Conservation (phyloP, 805 yeast genomes). For the Starmera amethionina region DNA sequence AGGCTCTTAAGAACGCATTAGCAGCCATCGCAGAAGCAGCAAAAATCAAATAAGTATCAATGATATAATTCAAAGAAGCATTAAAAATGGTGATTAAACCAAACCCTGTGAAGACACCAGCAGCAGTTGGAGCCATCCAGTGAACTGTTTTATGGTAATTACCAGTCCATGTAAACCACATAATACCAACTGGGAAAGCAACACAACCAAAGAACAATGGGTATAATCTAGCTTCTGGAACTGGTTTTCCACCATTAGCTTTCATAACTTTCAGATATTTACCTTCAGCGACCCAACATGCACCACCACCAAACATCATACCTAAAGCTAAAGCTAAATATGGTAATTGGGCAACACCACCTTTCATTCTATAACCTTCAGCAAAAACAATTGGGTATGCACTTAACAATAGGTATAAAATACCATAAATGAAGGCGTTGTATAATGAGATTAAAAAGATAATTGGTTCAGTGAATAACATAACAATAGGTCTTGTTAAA, state of each 20-base stretch:
- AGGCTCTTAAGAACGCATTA: constrained; percentile 60
- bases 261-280: constrained; percentile 36
- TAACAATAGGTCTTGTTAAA: constrained; percentile 54
- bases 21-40: constrained; percentile 79
- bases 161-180: constrained; percentile 90
- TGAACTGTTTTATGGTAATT: constrained; percentile 58
- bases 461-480: constrained; percentile 67
- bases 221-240: constrained; percentile 74
- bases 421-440: constrained; percentile 74
- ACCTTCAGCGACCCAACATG: constrained; percentile 44
- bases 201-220: constrained; percentile 68
- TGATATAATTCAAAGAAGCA: constrained; percentile 59
- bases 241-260: constrained; percentile 46
- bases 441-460: constrained; percentile 58
- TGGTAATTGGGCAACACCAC: constrained; percentile 69
- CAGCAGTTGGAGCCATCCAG: constrained; percentile 73
- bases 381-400: constrained; percentile 69
- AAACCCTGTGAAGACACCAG: constrained; percentile 55
- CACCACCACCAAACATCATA: constrained; percentile 43
- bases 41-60: constrained; percentile 58
- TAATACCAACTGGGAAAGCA: constrained; percentile 65
- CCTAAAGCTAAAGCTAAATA: constrained; percentile 72
- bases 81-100: constrained; percentile 63
- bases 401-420: constrained; percentile 60
- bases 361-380: constrained; percentile 47